Base-by-base conservation (phyloP, 306 rosid species). In the Casuarina equisetifolia region DNA sequence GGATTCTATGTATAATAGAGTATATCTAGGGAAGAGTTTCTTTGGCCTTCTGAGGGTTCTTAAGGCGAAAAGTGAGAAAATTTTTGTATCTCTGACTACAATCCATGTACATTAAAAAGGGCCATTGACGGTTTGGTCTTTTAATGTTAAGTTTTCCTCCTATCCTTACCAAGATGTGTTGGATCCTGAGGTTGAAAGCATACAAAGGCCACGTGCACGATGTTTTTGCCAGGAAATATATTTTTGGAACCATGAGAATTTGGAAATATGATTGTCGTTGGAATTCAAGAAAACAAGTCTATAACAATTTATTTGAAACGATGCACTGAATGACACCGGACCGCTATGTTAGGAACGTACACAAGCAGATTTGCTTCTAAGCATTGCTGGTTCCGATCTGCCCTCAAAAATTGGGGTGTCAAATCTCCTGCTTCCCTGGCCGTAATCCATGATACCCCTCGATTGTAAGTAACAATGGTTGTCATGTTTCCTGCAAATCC, bases 401-500 rank as follows among this genome's bases (percentile, higher is more conserved):
- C 88, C 82, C 53, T 91, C 91, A 81, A 91, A 95, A 49, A 91
- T 79, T 0, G 97, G 97, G 6, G 86, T 85, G 44, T 85, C 85
- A 70, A 49, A 81, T 40, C 83, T 74, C 38, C 79, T 81, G 66
- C 69, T 84, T 54, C 73, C 81, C 62, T 78, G 78, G 12, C 80
- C 86, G 64, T 25, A 76, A 17, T 80, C 82, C 49, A 86, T n/a
- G 5, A 72, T 8, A 43, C 80, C 81, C 67, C 86, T 86, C 0
- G 83, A 40, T 80, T 84, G 74, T 72, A 92, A 81, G 78, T 44
- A 85, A 85, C 97, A 77, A 85, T 69, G 78, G 64, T 73, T 75
- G 51, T 72, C 84, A 25, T 84, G 62, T 78, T 82, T 88, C 72
- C 79, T 79, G 79, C 75, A 78, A 74, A 79, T 74, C 74, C 82